Evolutionary conservation across 306 rosid genomes (phyloP), one percentile per base, ranked within the genome.

Genomic region (Amphicarpaea edgeworthii): DNA sequence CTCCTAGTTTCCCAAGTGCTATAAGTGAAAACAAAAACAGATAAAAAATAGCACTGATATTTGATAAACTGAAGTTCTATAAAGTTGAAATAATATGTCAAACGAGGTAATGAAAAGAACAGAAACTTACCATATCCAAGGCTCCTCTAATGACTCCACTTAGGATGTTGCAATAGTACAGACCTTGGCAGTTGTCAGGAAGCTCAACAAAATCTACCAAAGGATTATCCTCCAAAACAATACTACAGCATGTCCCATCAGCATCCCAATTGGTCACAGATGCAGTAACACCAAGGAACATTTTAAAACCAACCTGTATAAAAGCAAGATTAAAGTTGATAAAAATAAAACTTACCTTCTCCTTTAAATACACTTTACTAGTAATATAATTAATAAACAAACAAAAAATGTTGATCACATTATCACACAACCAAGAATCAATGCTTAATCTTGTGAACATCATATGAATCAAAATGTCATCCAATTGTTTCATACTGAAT

Each of bases 71-170:
- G 69, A 70, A 65, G 21, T 43, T 70, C 14, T 2, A 54, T 19
- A 11, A 57, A 38, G 40, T 51, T 21, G 30, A 40, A 53, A 43
- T 32, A 70, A 57, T 19, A 50, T 26, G 49, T 68, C 23, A 71
- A 68, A 53, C 30, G 7, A 55, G 41, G 28, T 43, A 79, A 59
- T 14, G 19, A 78, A 47, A 28, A 49, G 46, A 70, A 37, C 9
- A 68, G 59, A 60, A 82, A 68, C 88, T 90, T 76, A 95, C 98
- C 98, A 92, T 95, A 85, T 95, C 98, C 61, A 95, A 87, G 75
- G 97, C 98, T 68, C 97, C 98, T 89, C 97, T 81, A 30, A 95
- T 87, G 41, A 95, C 98, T 78, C 98, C 97, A 79, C 96, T 95
- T 72, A 95, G 77, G 80, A 92, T 77, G 87, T 95, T 95, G 90